Base-by-base conservation (phyloP, 371 early-diverging fungal genomes). In the Zychaea mexicana region DNA sequence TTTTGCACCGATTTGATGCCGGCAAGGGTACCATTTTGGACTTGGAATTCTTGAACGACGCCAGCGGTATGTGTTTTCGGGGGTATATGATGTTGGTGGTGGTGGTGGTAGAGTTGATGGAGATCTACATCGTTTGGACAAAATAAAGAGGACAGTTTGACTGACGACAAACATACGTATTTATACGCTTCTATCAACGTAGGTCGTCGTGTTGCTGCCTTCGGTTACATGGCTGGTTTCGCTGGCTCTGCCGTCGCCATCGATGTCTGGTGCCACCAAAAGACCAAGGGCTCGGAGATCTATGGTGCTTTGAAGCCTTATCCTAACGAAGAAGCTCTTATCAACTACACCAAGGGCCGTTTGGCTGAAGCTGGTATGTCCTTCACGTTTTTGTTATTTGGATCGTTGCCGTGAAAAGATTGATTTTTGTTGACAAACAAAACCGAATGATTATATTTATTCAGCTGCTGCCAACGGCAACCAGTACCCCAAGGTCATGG, bases 181-280 rank as follows among this genome's bases (percentile, higher is more conserved):
- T n/a, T n/a, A n/a, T n/a, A n/a, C n/a, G n/a, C n/a, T n/a, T n/a
- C n/a, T n/a, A n/a, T n/a, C n/a, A n/a, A n/a, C n/a, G n/a, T 49
- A 52, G 58, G 61, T 57, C 91, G 97, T 57, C 90, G 98, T 64
- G 96, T 98, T 21, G 97, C 98, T 56, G 98, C 98, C 6, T 98
- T 95, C 70, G 98, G 97, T 47, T 98, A 93, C 78, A 92, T 96
- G 78, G 98, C 98, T 45, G 98, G 97, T 15, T 98, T 94, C 72
- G 94, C 97, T 22, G 98, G 98, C 27, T 76, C 94, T 30, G 97
- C 98, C 15, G 85, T 97, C 52, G 96, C 91, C 47, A 84, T 97
- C 64, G 95, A 96, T 72, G 85, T 93, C 19, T 98, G 97, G 97
- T 89, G 92, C 72, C 92, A 94, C 72, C 91, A 93, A 73, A 69